phyloP scores from a whole-genome alignment of 345 rosid species.

The Limnanthes douglasii region DNA sequence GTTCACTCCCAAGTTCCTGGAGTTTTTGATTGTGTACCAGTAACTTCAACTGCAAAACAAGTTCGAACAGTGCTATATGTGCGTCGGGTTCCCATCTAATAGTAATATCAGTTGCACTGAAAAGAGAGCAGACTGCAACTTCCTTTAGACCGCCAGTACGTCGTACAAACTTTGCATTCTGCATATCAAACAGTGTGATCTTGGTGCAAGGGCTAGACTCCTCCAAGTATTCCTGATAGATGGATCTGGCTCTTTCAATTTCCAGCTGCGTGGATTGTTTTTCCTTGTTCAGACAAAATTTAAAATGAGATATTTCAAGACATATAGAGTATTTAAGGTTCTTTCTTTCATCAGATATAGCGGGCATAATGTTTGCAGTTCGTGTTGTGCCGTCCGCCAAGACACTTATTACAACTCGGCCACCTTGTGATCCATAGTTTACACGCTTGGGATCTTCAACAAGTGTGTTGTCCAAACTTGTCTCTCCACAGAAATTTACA shows the following conservation, averaged over 20 bases:
- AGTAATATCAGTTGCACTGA: slow-evolving; percentile 80
- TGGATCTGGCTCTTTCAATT: slow-evolving; percentile 76
- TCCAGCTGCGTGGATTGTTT: slow-evolving; percentile 77
- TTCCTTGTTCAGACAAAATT: slow-evolving; percentile 68
- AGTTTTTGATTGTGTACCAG: slow-evolving; percentile 44
- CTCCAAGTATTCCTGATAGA: slow-evolving; percentile 59
- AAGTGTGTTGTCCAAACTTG: slow-evolving; percentile 46
- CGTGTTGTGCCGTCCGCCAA: slow-evolving; percentile 78
- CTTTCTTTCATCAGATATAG: slow-evolving; percentile 32
- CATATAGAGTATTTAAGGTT: slow-evolving; percentile 54
- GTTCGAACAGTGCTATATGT: slow-evolving; percentile 70
- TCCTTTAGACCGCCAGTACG: slow-evolving; percentile 88
- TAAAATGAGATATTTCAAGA: slow-evolving; percentile 68
- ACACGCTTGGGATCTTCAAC: slow-evolving; percentile 87
- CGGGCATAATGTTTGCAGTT: slow-evolving; percentile 44
- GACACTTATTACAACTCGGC: slow-evolving; percentile 42
- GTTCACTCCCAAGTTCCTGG: slow-evolving; percentile 22
- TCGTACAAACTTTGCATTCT: slow-evolving; percentile 75
- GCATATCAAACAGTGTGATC: slow-evolving; percentile 60
- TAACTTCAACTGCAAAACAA: slow-evolving; percentile 46
- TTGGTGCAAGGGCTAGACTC: slow-evolving; percentile 38
- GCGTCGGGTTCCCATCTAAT: slow-evolving; percentile 91
- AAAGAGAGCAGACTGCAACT: slow-evolving; percentile 76
- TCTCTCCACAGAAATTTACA: slow-evolving; percentile 49
- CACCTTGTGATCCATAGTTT: slow-evolving; percentile 99